Evolutionary conservation across 2,329 filamentous ascomycete species (phyloP).

Genomic region (Calonectria henricotiae): DNA sequence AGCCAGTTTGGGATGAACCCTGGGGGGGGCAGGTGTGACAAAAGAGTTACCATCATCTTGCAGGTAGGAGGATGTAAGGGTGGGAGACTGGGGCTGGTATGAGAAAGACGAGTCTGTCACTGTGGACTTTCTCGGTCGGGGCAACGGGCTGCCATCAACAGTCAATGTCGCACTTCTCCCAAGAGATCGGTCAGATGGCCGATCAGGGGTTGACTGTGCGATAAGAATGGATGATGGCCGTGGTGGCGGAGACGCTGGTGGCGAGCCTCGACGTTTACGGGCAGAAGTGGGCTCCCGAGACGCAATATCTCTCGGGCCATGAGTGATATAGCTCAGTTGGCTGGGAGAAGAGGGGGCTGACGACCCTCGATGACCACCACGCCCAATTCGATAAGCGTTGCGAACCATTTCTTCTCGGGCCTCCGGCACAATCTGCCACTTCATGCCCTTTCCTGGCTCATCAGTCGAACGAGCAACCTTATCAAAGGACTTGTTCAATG

Average conservation of each 20-base stretch:
- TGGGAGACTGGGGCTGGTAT: constrained; percentile 72
- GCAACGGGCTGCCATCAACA: constrained; percentile 75
- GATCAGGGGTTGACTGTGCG: constrained; percentile 74
- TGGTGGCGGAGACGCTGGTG: constrained; percentile 71
- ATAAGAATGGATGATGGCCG: constrained; percentile 67
- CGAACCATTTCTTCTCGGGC: constrained; percentile 90
- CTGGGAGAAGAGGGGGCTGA: constrained; percentile 80
- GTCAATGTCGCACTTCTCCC: constrained; percentile 60
- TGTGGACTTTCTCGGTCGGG: constrained; percentile 69
- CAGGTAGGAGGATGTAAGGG: constrained; percentile 74
- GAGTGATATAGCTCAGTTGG: constrained; percentile 74
- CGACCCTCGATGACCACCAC: constrained; percentile 77
- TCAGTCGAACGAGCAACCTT: constrained; percentile 94
- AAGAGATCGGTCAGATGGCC: constrained; percentile 61
- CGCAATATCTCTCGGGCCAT: constrained; percentile 72
- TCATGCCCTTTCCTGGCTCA: constrained; percentile 98
- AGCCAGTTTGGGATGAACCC: constrained; percentile 81
- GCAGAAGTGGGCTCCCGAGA: constrained; percentile 67
- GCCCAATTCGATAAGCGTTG: constrained; percentile 75
- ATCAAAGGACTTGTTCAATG: constrained; percentile 93
- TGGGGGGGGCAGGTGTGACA: constrained; percentile 81
- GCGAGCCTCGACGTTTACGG: constrained; percentile 72
- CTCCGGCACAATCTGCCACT: constrained; percentile 94
- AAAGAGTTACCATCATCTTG: constrained; percentile 75
- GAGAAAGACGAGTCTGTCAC: constrained; percentile 64